These are phyloP conservation scores for Nemania bipapillata DNA, from an alignment of 2,329 filamentous ascomycete species.

Conservation along the genomic window DNA sequence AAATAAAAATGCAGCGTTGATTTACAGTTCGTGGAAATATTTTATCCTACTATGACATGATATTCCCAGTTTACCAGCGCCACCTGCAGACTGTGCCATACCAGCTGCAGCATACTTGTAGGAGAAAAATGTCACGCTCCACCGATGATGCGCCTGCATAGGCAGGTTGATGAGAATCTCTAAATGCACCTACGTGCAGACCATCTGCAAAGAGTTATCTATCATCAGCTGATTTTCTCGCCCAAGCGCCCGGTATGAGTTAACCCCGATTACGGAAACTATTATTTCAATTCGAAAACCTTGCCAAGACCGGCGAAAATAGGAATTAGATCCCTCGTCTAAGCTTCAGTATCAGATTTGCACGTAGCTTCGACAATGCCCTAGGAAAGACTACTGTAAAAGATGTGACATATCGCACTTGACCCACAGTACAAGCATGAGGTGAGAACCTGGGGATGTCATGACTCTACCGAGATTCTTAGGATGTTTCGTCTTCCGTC, in stretches of 20 bases:
- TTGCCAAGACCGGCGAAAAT: not conserved
- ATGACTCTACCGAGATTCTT: too few species aligned
- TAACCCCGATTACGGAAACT: not conserved
- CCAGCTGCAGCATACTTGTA: not conserved
- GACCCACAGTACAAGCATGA: too few species aligned
- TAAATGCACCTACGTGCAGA: not conserved
- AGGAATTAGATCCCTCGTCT: not conserved
- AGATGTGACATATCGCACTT: too few species aligned
- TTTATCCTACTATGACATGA: slow-evolving; percentile 15
- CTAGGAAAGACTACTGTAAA: too few species aligned
- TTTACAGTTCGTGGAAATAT: slow-evolving; percentile 29
- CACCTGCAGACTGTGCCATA: not conserved
- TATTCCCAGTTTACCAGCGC: not conserved
- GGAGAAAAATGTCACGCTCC: not conserved
- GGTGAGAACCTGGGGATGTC: too few species aligned
- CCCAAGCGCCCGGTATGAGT: not conserved
- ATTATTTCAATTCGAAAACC: not conserved
- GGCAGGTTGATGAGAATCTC: not conserved
- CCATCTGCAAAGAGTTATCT: not conserved
- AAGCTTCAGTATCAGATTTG: not conserved
- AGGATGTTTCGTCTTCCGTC: too few species aligned
- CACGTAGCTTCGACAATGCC: not conserved
- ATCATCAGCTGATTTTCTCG: not conserved
- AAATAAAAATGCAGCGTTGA: too few species aligned
- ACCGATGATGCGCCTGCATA: not conserved